Percentiles rank a stretch among this genome's conserved stretches.
Conservation (phyloP, 768 basidiomycete genomes). For the Leccinum incarnatum region DNA sequence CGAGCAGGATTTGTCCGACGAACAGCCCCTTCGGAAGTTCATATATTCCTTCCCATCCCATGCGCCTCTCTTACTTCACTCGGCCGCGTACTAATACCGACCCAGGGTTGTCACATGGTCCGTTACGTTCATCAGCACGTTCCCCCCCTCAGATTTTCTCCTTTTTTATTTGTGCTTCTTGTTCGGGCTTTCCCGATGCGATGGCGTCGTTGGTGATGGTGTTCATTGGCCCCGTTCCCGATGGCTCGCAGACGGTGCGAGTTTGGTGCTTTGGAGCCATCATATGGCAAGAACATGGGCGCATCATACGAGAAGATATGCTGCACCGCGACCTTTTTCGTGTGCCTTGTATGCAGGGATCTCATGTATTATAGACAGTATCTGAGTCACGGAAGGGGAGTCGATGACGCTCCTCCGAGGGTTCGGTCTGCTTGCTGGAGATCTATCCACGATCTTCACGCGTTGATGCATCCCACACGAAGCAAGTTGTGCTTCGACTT, state of each 20-base stretch:
- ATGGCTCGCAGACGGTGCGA: constrained; percentile 60
- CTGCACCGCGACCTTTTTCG: background rate
- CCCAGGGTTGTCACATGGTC: background rate
- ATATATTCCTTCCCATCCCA: background rate
- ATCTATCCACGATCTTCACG: background rate
- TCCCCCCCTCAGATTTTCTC: constrained; percentile 48
- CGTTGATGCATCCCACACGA: background rate
- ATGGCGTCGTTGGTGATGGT: background rate
- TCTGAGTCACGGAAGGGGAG: background rate
- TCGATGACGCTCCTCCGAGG: background rate
- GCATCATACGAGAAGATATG: background rate
- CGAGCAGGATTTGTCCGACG: background rate
- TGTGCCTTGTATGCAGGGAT: background rate
- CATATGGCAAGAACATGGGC: constrained; percentile 6
- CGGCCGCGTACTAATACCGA: background rate
- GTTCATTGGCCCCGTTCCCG: background rate
- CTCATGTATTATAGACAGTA: background rate
- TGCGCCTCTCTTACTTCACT: background rate
- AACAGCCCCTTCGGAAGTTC: background rate
- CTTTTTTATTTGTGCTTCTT: background rate
- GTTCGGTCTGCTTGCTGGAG: background rate
- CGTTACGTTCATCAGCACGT: background rate
- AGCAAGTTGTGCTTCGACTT: background rate
- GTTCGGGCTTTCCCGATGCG: background rate
- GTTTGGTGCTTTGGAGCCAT: constrained; percentile 48